Conservation (phyloP, 352 stramenopile species). For the Phytophthora litchii region DNA sequence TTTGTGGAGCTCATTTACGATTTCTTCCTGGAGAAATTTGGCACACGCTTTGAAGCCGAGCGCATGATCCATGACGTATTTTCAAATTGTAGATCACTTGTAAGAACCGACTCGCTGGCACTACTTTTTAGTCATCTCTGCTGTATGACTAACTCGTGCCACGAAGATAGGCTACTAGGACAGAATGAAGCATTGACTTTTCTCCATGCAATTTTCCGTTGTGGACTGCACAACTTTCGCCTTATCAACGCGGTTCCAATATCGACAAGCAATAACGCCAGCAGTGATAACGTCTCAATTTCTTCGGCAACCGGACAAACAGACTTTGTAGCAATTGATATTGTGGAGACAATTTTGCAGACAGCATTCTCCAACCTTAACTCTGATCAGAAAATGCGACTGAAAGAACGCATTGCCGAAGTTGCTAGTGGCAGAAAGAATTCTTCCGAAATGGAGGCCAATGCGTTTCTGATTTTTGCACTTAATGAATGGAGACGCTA, state of each 20-base stretch:
- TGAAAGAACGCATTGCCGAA: constrained; percentile 46
- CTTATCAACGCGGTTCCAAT: constrained; percentile 42
- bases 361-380: constrained; percentile 56
- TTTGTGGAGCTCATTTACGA: constrained; percentile 83
- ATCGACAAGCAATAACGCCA: neutral
- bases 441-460: constrained; percentile 38
- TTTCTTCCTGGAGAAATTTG: constrained; percentile 71
- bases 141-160: constrained; percentile 64
- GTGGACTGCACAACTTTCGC: constrained; percentile 60
- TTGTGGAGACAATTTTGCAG: constrained; percentile 51
- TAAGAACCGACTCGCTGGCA: constrained; percentile 46
- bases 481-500: constrained; percentile 77
- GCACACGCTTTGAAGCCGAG: constrained; percentile 73
- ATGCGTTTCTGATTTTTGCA: constrained; percentile 61
- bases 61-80: constrained; percentile 87
- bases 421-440: constrained; percentile 13
- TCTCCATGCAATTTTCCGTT: constrained; percentile 61
- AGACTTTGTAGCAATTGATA: constrained; percentile 46
- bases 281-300: neutral
- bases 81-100: constrained; percentile 65
- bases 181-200: constrained; percentile 78
- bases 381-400: constrained; percentile 50
- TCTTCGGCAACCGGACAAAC: neutral
- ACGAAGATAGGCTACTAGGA: constrained; percentile 62
- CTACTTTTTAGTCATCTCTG: constrained; percentile 74